Conservation (phyloP, 805 yeast genomes). For the Candida andamanensis region DNA sequence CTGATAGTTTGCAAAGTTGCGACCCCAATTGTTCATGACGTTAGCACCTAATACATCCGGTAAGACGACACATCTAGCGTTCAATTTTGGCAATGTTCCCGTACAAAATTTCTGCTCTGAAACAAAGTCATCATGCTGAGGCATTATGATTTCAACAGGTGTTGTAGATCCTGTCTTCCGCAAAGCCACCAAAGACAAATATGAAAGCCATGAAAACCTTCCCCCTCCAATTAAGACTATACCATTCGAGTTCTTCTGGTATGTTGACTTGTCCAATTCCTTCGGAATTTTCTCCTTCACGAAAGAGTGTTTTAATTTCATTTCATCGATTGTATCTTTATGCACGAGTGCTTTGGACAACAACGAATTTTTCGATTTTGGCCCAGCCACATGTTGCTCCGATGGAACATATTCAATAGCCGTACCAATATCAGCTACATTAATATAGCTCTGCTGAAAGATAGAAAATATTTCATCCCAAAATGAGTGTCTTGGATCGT, state of each 20-base stretch:
- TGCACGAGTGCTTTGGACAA: conserved; percentile 22
- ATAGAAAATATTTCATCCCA: conserved; percentile 24
- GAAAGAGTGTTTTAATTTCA: conserved; percentile 18
- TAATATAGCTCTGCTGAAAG: conserved; percentile 15
- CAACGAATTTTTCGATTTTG: conserved; percentile 19
- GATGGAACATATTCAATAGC: conserved; percentile 20
- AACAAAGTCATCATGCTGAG: conserved; percentile 28
- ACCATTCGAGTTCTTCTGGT: conserved; percentile 22
- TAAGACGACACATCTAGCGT: conserved; percentile 62
- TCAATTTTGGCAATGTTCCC: conserved; percentile 51
- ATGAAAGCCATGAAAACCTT: conserved; percentile 31
- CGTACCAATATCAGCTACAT: conserved; percentile 11
- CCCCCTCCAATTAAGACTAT: conserved; percentile 34
- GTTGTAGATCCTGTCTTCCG: conserved; percentile 34
- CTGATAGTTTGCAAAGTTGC: conserved; percentile 58
- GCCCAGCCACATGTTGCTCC: conserved; percentile 11
- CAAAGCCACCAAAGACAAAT: conserved; percentile 24
- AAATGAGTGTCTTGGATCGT: conserved; percentile 17
- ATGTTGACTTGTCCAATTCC: conserved; percentile 15
- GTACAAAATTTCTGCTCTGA: conserved; percentile 45
- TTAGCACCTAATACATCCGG: conserved; percentile 48
- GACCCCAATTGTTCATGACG: conserved; percentile 31
- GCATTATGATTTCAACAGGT: conserved; percentile 37
- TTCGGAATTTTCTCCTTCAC: conserved; percentile 20
- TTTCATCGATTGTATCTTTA: conserved; percentile 17